Evolutionary conservation across 2,329 filamentous ascomycete genomes (phyloP), one percentile per base, ranked within the genome.

Genomic region (Aspergillus sp.): DNA sequence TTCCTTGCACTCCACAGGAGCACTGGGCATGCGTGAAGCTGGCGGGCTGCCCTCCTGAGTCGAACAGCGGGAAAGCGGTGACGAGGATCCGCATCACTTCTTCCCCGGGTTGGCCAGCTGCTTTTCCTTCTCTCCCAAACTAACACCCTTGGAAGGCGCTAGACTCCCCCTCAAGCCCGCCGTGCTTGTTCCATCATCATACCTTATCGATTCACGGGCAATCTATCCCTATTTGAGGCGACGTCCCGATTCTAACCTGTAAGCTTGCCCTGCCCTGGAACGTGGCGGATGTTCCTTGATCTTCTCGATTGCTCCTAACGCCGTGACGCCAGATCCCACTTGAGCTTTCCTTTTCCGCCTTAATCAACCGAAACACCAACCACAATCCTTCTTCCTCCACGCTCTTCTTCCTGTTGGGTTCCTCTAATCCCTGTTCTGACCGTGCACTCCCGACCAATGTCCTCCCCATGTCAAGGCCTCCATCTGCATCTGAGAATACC

Each of bases 391-490:
- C 52, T 52, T 50, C 37, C 48, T 54, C 56, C 53, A 57, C 59
- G 56, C 50, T 56, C 37, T 60, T 57, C 44, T 57, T 37, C 56
- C 55, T 60, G 50, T 58, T 59, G 49, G 58, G 53, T 53, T 41
- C 57, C 55, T 52, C 56, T 48, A 55, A 53, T 53, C 53, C 57
- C 49, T 64, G 59, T 59, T 61, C 55, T 58, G 59, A 61, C 63
- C 63, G 62, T 68, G 68, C 64, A 67, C 63, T 60, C 66, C 67
- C 74, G 71, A 76, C 77, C 75, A 78, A 80, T 81, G 79, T 79
- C 70, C 73, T 76, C 74, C 73, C 73, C 78, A 81, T 81, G 79
- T 80, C 79, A 76, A 78, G 70, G 57, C 72, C 73, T 73, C 70
- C 73, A 72, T 72, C 75, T 70, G 75, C 72, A 69, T 65, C 73